A percentile compares a stretch with the other conserved stretches of the same genome.
Evolutionary conservation across 371 early-diverging fungal genomes (phyloP).

Genomic region (Basidiobolus heterosporus): DNA sequence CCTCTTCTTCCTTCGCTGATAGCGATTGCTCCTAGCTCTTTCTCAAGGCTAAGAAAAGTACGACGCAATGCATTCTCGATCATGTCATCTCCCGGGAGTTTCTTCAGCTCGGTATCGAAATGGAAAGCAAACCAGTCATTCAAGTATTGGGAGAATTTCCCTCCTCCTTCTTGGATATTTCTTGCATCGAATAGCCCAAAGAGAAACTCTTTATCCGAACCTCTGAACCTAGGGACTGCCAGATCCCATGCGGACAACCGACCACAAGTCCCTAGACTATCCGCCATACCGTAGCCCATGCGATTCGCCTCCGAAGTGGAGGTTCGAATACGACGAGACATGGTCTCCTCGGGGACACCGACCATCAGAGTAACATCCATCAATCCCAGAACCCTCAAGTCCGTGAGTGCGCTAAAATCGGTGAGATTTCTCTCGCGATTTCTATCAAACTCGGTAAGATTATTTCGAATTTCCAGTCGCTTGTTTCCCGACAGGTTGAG

Average conservation of each 20-base stretch:
- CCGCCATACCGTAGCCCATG: constrained; percentile 78
- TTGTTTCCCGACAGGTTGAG: constrained; percentile 84
- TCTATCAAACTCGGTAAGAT: constrained; percentile 18
- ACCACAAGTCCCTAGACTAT: constrained; percentile 47
- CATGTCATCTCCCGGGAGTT: constrained; percentile 26
- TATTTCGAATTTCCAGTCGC: constrained; percentile 66
- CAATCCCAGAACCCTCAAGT: constrained; percentile 63
- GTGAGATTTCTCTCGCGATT: constrained; percentile 38
- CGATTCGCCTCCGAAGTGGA: constrained; percentile 62
- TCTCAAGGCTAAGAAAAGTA: constrained; percentile 59
- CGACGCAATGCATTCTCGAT: constrained; percentile 46
- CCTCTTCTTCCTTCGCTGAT: constrained; percentile 27
- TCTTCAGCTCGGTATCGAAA: constrained; percentile 55
- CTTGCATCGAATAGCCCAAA: constrained; percentile 79
- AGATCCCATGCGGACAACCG: constrained; percentile 60
- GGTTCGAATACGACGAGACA: constrained; percentile 67
- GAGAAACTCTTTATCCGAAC: constrained; percentile 65
- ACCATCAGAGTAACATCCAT: constrained; percentile 78
- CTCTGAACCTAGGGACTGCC: constrained; percentile 62
- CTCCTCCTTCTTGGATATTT: constrained; percentile 32
- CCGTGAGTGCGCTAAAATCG: constrained; percentile 57
- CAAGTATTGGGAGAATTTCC: constrained; percentile 44
- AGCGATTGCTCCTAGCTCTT: constrained; percentile 36
- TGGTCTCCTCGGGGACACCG: constrained; percentile 63
- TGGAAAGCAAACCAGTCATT: constrained; percentile 48